Conservation (phyloP, 805 yeast genomes). For the Pichia phayaonensis region DNA sequence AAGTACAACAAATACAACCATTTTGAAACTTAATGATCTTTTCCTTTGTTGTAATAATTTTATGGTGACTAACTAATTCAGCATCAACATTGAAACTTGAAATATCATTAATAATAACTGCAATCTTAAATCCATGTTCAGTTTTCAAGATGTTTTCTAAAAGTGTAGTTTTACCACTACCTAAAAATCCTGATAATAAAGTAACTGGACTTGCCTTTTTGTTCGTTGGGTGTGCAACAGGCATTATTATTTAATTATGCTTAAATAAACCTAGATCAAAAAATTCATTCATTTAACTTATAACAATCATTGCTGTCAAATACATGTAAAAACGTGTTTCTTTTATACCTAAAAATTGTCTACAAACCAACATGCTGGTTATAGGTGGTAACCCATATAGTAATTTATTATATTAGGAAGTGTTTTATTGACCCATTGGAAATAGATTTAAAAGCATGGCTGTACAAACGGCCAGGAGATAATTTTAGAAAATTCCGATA, state of each 20-base stretch:
- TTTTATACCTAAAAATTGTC: not conserved
- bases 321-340: not conserved
- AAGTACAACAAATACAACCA: slow-evolving; percentile 43
- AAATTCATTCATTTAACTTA: not conserved
- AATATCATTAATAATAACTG: slow-evolving; percentile 41
- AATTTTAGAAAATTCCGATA: not conserved
- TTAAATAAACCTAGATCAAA: not conserved
- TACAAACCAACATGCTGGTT: not conserved
- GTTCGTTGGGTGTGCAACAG: not conserved
- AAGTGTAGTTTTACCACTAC: slow-evolving; percentile 41
- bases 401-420: not conserved
- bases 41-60: slow-evolving; percentile 34
- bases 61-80: slow-evolving; percentile 31
- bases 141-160: slow-evolving; percentile 35
- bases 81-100: slow-evolving; percentile 38
- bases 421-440: not conserved
- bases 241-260: not conserved
- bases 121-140: slow-evolving; percentile 35
- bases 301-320: not conserved
- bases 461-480: not conserved
- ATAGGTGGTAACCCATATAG: not conserved
- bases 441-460: not conserved
- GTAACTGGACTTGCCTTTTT: slow-evolving; percentile 36
- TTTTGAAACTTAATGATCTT: slow-evolving; percentile 39
- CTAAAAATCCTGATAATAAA: slow-evolving; percentile 39